A percentile compares a stretch with the other conserved stretches of the same genome.
Evolutionary conservation across 148 eudicot species (phyloP).

Genomic region (Pharnaceum exiguum): DNA sequence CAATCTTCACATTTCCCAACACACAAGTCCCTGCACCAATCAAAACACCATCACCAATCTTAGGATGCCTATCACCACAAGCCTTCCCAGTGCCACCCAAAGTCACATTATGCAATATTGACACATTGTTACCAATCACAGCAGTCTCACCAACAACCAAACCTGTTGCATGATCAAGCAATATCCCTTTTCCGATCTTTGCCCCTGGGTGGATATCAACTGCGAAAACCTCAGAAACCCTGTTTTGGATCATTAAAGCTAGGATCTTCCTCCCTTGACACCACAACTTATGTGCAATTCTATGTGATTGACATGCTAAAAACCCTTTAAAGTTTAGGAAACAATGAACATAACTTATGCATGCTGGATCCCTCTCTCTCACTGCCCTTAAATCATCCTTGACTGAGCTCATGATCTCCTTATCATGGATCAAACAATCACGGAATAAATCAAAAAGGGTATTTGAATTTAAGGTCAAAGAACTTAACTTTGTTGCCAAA

Average conservation of each 20-base stretch:
- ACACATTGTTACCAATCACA: constrained; percentile 71
- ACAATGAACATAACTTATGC: constrained; percentile 71
- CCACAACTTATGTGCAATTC: constrained; percentile 67
- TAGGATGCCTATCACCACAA: constrained; percentile 69
- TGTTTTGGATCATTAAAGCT: constrained; percentile 56
- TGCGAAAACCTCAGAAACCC: constrained; percentile 70
- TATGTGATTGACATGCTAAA: constrained; percentile 62
- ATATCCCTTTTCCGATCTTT: constrained; percentile 60
- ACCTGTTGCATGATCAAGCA: constrained; percentile 88
- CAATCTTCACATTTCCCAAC: constrained; percentile 68
- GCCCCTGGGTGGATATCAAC: constrained; percentile 93
- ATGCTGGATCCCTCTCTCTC: constrained; percentile 82
- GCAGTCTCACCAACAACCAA: constrained; percentile 89
- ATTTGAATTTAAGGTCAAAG: constrained; percentile 32
- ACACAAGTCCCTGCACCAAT: constrained; percentile 82
- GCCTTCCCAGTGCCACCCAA: constrained; percentile 73
- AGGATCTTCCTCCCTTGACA: constrained; percentile 50
- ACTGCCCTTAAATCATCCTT: constrained; percentile 58
- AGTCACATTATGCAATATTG: constrained; percentile 73
- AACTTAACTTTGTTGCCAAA: constrained; percentile 49
- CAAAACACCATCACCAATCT: constrained; percentile 73
- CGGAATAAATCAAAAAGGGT: constrained; percentile 55
- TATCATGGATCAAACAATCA: constrained; percentile 32
- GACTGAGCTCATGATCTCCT: constrained; percentile 35
- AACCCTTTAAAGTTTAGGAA: constrained; percentile 80